Evolutionary conservation across 768 basidiomycete species (phyloP).

Genomic region (Lenzites betulinus): DNA sequence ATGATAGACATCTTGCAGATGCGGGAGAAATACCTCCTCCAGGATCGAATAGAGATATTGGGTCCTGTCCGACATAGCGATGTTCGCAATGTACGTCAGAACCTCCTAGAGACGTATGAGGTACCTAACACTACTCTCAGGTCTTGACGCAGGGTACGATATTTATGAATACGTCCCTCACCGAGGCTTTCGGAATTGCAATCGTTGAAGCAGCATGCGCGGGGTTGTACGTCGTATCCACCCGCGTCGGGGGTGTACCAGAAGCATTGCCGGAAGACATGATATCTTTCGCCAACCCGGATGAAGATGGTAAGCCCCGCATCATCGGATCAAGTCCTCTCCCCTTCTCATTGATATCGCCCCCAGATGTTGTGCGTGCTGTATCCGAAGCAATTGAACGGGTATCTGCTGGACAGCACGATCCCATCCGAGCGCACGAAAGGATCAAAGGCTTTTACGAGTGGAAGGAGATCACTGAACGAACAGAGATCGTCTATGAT

Average conservation of each 20-base stretch:
- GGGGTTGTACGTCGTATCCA: slow-evolving; percentile 92
- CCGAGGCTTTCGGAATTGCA: slow-evolving; percentile 96
- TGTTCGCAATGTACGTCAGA: slow-evolving; percentile 68
- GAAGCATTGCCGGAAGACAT: slow-evolving; percentile 93
- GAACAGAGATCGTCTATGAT: slow-evolving; percentile 85
- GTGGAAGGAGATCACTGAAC: slow-evolving; percentile 76
- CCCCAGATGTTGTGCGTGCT: slow-evolving; percentile 86
- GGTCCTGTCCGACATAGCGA: slow-evolving; percentile 81
- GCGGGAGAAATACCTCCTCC: slow-evolving; percentile 86
- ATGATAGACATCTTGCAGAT: slow-evolving; percentile 93
- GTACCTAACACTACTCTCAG: slow-evolving; percentile 40
- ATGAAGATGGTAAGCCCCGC: slow-evolving; percentile 77
- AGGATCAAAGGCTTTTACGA: slow-evolving; percentile 83
- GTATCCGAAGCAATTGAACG: slow-evolving; percentile 78
- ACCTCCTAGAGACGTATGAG: no score
- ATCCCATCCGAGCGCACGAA: slow-evolving; percentile 74
- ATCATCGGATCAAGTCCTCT: not conserved
- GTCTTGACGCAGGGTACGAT: slow-evolving; percentile 87
- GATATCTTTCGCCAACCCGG: slow-evolving; percentile 93
- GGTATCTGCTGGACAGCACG: slow-evolving; percentile 66
- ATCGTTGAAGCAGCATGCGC: slow-evolving; percentile 96
- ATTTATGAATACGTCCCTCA: slow-evolving; percentile 93
- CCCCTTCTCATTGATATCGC: not conserved
- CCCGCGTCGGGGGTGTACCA: slow-evolving; percentile 92
- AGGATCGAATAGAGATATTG: slow-evolving; percentile 89